These are phyloP conservation scores for Paulownia fortunei DNA, from an alignment of 257 asterid genomes.

Conservation along the genomic window DNA sequence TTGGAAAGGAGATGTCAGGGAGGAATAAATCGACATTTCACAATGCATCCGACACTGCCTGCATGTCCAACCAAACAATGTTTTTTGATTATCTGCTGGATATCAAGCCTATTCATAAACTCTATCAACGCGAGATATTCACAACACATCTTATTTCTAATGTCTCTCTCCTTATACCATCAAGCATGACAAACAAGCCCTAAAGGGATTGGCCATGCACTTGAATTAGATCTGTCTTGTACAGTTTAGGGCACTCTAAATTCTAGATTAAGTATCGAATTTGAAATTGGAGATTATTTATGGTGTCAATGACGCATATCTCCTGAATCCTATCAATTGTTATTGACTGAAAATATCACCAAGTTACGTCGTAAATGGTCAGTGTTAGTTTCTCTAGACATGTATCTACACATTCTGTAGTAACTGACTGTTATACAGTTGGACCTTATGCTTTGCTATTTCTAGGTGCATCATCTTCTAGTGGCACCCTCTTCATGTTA, in stretches of 20 bases:
- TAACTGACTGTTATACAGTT: neutral
- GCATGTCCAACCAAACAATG: too few species aligned
- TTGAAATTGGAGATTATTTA: neutral
- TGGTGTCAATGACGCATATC: neutral
- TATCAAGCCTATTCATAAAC: too few species aligned
- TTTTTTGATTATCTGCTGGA: too few species aligned
- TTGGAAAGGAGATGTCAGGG: too few species aligned
- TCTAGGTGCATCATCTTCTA: neutral
- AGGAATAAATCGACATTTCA: too few species aligned
- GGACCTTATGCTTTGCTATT: neutral
- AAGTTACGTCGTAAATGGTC: neutral
- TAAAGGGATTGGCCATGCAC: neutral
- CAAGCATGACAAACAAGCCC: too few species aligned
- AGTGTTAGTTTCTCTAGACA: neutral
- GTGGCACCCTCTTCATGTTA: neutral
- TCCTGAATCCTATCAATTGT: constrained; percentile 3
- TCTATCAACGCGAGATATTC: too few species aligned
- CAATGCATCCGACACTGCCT: too few species aligned
- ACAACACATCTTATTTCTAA: too few species aligned
- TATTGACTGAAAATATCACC: neutral
- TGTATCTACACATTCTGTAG: neutral
- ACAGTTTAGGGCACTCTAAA: neutral
- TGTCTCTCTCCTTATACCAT: too few species aligned
- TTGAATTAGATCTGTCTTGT: neutral
- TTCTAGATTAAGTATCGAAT: neutral